Percentiles rank a stretch among this genome's conserved stretches.
phyloP scores from a whole-genome alignment of 345 rosid genomes.

The Aethionema arabicum region DNA sequence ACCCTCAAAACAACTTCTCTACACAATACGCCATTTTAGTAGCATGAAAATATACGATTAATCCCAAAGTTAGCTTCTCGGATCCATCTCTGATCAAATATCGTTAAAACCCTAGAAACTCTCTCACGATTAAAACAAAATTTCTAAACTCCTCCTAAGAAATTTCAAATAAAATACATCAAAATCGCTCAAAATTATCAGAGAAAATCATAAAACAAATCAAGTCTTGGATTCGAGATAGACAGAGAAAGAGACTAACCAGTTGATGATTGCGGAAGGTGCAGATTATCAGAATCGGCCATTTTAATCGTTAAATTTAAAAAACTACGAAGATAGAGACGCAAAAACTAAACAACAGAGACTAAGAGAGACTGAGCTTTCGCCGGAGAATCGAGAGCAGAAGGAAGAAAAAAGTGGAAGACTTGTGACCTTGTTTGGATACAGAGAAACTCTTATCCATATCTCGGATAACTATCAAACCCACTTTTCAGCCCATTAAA shows the following conservation, averaged over 20 bases:
- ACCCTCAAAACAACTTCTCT: conserved; percentile 1
- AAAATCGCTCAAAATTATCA: neutral
- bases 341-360: neutral
- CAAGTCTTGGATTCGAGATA: neutral
- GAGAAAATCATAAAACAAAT: neutral
- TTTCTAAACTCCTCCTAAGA: neutral
- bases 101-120: conserved; percentile 17
- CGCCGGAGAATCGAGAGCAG: conserved; percentile 2
- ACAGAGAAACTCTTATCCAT: conserved; percentile 12
- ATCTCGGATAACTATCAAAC: neutral
- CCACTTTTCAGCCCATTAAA: conserved; percentile 14
- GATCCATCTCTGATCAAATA: conserved; percentile 13
- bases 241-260: conserved; percentile 23
- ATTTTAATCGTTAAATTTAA: conserved; percentile 12
- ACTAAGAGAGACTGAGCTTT: conserved; percentile 20
- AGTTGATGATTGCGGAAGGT: conserved; percentile 30
- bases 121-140: neutral
- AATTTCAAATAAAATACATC: neutral
- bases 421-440: conserved; percentile 26
- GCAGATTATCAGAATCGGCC: conserved; percentile 23
- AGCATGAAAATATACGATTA: neutral
- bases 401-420: conserved; percentile 21
- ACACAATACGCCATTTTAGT: neutral
- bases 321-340: conserved; percentile 12
- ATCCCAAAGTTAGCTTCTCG: neutral